Evolutionary conservation across 2,329 filamentous ascomycete genomes (phyloP), one percentile per base, ranked within the genome.

Genomic region (Leptographium procerum): DNA sequence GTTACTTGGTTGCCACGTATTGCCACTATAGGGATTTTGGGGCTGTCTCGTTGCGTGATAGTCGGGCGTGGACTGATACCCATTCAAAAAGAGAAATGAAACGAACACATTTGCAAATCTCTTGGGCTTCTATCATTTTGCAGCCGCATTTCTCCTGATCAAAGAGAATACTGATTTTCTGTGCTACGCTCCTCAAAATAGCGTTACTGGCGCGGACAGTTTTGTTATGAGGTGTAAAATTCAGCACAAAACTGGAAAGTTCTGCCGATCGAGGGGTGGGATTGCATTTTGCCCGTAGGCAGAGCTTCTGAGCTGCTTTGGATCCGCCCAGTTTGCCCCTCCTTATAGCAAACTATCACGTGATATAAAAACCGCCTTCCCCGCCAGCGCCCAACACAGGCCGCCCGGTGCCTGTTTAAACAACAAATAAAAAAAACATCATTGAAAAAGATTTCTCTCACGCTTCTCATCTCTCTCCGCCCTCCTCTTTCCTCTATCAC

Each of bases 1-100:
- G 14, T 75, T 95, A 70, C 75, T 99, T 66, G 92, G 92, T 57
- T 99, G 92, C 70, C 91, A 96, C 74, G 82, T 97, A 63, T 73
- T 96, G 64, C 90, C 89, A 29, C 65, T 95, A 59, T 95, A 75
- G 80, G 19, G 14, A 50, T 29, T 33, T 14, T 14, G 9, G 22
- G 16, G 29, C 31, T 45, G 31, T 52, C 9, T 2, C 19, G 26
- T 31, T 28, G 26, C 43, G n/a, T 34, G 28, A 56, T 22, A 51
- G 40, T 8, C 19, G 16, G n/a, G 40, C 9, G 40, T 43, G 40
- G 22, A 51, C 34, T 43, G 52, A 33, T 52, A n/a, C 29, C 24
- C 8, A n/a, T 16, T 43, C 16, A 22, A 43, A n/a, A n/a, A n/a
- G n/a, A 43, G n/a, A 43, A 16, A 8, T 45, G 48, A 24, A 29